These are phyloP conservation scores for Prunus armeniaca DNA, from an alignment of 306 rosid species.

Conservation along the genomic window DNA sequence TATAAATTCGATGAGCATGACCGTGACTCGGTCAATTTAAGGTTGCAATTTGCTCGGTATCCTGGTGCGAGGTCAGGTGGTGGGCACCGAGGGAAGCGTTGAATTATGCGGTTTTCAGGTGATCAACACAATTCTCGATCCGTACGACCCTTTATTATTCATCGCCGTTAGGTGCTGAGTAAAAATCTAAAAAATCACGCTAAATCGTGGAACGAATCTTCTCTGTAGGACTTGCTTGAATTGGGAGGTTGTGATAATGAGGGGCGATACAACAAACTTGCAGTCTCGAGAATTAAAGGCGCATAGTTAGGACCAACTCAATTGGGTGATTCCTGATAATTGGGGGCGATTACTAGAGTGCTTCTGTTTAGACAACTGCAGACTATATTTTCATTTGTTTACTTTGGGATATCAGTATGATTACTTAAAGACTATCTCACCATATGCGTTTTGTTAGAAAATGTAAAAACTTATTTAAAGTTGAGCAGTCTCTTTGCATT, in stretches of 20 bases:
- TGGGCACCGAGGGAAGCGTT: slow-evolving; percentile 93
- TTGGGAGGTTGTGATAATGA: slow-evolving; percentile 51
- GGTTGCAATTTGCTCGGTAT: slow-evolving; percentile 97
- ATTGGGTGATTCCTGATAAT: slow-evolving; percentile 22
- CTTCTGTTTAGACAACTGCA: slow-evolving; percentile 32
- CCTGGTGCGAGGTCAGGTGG: slow-evolving; percentile 99
- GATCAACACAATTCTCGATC: slow-evolving; percentile 50
- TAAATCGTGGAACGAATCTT: slow-evolving; percentile 62
- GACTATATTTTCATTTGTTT: slow-evolving; percentile 27
- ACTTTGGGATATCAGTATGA: slow-evolving; percentile 2
- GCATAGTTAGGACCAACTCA: slow-evolving; percentile 47
- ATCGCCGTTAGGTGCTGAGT: slow-evolving; percentile 40
- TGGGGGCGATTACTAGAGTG: slow-evolving; percentile 35
- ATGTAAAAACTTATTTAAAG: slow-evolving; percentile 7
- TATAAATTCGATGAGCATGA: slow-evolving; percentile 94
- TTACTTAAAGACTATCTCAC: neutral
- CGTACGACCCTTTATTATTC: slow-evolving; percentile 40
- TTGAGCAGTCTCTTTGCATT: neutral
- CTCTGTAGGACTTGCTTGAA: slow-evolving; percentile 69
- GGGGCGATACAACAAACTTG: slow-evolving; percentile 49
- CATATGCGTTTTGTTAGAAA: neutral
- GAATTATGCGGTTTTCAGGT: slow-evolving; percentile 68
- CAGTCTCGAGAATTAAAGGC: slow-evolving; percentile 47
- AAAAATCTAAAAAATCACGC: slow-evolving; percentile 42
- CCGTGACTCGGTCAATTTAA: slow-evolving; percentile 87